Conservation (phyloP, 108 stramenopile genomes). For the Pseudonitzschia delicatissima region DNA sequence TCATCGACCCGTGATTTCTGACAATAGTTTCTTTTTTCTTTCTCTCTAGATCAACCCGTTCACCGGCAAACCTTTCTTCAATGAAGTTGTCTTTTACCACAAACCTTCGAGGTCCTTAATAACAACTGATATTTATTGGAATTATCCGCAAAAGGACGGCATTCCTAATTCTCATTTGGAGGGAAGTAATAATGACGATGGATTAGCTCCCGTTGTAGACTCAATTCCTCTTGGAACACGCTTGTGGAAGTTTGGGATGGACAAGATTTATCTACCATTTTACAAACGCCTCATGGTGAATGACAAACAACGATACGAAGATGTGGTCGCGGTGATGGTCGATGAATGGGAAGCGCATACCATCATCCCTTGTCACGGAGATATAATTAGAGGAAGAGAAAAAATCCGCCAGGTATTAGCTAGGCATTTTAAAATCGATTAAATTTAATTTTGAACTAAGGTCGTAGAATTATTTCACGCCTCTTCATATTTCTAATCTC, state of each 20-base stretch:
- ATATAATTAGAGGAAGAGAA: constrained; percentile 68
- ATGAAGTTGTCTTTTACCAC: constrained; percentile 83
- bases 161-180: constrained; percentile 63
- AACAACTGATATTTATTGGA: constrained; percentile 83
- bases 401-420: constrained; percentile 53
- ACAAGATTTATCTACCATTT: constrained; percentile 72
- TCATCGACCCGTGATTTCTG: background rate
- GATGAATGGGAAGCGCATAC: constrained; percentile 75
- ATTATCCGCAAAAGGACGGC: constrained; percentile 71
- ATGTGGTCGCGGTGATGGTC: constrained; percentile 27
- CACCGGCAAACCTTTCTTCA: constrained; percentile 82
- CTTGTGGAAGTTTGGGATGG: constrained; percentile 84
- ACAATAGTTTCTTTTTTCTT: background rate
- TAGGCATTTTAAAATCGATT: constrained; percentile 16
- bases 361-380: constrained; percentile 80
- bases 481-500: too few relatives aligned
- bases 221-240: constrained; percentile 58
- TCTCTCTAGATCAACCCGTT: constrained; percentile 63
- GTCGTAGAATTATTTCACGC: too few relatives aligned
- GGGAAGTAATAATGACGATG: constrained; percentile 45
- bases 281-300: constrained; percentile 83
- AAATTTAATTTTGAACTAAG: too few relatives aligned
- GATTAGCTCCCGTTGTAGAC: constrained; percentile 61
- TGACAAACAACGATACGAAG: constrained; percentile 33
- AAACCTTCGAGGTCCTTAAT: constrained; percentile 63